Conservation (phyloP, 208 protist genomes). For the Trypanosoma avium region DNA sequence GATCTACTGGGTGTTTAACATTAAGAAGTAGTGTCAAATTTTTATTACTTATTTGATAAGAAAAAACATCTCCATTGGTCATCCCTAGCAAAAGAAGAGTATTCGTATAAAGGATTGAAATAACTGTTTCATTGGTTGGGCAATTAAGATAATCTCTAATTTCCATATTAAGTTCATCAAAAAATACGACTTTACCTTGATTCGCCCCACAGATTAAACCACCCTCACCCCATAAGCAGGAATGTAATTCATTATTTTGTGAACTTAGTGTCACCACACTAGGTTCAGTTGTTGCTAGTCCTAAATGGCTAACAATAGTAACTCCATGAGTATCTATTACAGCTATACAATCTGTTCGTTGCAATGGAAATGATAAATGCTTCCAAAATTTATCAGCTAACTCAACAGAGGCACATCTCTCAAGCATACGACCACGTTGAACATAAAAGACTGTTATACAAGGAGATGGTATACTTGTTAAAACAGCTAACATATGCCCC, state of each 20-base stretch:
- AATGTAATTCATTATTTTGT: slow-evolving; percentile 14
- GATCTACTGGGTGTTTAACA: slow-evolving; percentile 11
- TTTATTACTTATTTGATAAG: slow-evolving; percentile 15
- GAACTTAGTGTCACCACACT: slow-evolving; percentile 15
- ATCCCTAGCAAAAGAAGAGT: slow-evolving; percentile 21
- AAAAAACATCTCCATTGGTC: slow-evolving; percentile 21
- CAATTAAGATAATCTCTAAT: slow-evolving; percentile 15
- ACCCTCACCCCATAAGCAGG: slow-evolving; percentile 11
- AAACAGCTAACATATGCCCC: slow-evolving; percentile 52
- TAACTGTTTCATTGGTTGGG: slow-evolving; percentile 9
- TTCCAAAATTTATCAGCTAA: slow-evolving; percentile 26
- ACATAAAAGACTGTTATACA: slow-evolving; percentile 39
- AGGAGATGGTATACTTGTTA: slow-evolving; percentile 35
- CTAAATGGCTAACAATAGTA: slow-evolving; percentile 23
- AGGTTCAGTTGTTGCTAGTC: not conserved
- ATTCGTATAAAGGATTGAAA: slow-evolving; percentile 1
- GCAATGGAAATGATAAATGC: slow-evolving; percentile 20
- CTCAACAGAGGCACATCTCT: slow-evolving; percentile 10
- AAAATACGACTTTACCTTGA: slow-evolving; percentile 14
- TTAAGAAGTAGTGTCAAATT: slow-evolving; percentile 6
- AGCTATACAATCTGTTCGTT: slow-evolving; percentile 21
- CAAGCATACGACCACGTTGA: slow-evolving; percentile 18
- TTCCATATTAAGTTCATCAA: slow-evolving; percentile 29
- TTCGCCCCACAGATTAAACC: slow-evolving; percentile 25
- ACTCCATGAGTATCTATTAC: slow-evolving; percentile 24